Base-by-base conservation (phyloP, 495 filamentous ascomycete species). In the Umbilicaria muhlenbergii region DNA sequence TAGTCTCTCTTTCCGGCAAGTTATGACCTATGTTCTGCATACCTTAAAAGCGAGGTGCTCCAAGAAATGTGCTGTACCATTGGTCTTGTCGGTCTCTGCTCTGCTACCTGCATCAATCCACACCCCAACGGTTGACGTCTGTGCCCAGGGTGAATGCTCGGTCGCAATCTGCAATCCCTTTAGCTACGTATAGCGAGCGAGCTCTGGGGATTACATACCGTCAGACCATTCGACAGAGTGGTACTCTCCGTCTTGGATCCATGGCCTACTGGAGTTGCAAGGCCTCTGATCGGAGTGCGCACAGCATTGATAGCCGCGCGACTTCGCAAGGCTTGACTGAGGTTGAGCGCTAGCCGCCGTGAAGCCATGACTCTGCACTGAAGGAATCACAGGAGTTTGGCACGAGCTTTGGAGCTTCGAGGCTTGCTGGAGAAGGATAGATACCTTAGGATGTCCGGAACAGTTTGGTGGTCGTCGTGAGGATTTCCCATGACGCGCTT, bases 11-110 rank as follows among this genome's bases (percentile, higher is more conserved):
- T 11, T 2, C 13, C 13, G 15, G 39, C 38, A 15, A 14, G 39
- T 61, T 45, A 60, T 51, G 41, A 32, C 44, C 15, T 6, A 48
- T 36, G 10, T 40, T 44, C 34, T 45, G 24, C 13, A 6, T 71
- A 94, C 87, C 81, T 99, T 99, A 77, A 99, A 99, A 55, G 92
- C 92, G 61, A 99, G 75, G 68, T 99, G 91, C 71, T 99, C 91
- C 50, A 99, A 76, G 75, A 96, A 99, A 72, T 99, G 91, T 48
- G 91, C 91, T 48, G 92, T 96, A 68, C 91, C 91, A 73, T 94
- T 96, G 56, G 87, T 94, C 77, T 81, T 85, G 69, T 91, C 84
- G 53, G 91, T 99, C 76, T 99, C 91, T 64, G 91, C 87, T 62
- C 91, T 76, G 65, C 84, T 92, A 64, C 91, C 91, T 52, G 91